Evolutionary conservation across 2,329 filamentous ascomycete species (phyloP).

Genomic region (Pezicula carpinea): DNA sequence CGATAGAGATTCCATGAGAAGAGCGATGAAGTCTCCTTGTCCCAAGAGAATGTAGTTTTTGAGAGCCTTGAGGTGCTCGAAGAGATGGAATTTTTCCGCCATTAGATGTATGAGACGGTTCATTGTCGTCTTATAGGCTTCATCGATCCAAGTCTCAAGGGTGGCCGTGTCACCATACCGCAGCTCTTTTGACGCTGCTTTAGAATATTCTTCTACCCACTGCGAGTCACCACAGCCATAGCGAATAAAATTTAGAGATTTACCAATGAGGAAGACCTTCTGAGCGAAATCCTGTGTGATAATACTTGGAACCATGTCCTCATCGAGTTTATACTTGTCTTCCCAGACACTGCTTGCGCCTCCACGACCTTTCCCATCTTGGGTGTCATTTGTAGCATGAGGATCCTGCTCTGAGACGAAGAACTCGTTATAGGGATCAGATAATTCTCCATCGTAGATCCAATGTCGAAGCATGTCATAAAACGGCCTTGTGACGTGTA

Average conservation of each 20-base stretch:
- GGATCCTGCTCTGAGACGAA: slow-evolving; percentile 83
- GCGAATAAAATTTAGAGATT: slow-evolving; percentile 96
- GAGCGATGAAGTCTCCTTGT: slow-evolving; percentile 93
- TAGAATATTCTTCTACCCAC: slow-evolving; percentile 96
- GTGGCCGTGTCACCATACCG: slow-evolving; percentile 90
- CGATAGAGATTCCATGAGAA: slow-evolving; percentile 94
- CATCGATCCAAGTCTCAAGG: slow-evolving; percentile 88
- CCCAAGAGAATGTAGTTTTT: slow-evolving; percentile 94
- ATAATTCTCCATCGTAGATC: slow-evolving; percentile 97
- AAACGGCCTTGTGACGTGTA: slow-evolving; percentile 86
- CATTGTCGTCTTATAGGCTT: slow-evolving; percentile 98
- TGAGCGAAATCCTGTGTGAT: slow-evolving; percentile 91
- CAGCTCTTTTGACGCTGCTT: slow-evolving; percentile 85
- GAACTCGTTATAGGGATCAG: slow-evolving; percentile 94
- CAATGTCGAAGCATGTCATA: slow-evolving; percentile 94
- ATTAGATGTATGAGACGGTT: slow-evolving; percentile 88
- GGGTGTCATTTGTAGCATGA: slow-evolving; percentile 34
- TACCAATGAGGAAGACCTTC: slow-evolving; percentile 95
- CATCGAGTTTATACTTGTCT: slow-evolving; percentile 86
- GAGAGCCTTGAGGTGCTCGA: slow-evolving; percentile 83
- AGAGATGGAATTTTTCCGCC: slow-evolving; percentile 91
- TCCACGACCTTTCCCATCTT: slow-evolving; percentile 46
- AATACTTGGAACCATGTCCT: slow-evolving; percentile 86
- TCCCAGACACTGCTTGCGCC: slow-evolving; percentile 93
- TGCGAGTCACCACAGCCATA: slow-evolving; percentile 90